Evolutionary conservation across 2,329 filamentous ascomycete species (phyloP).

Genomic region (Aureobasidium mangrovei): DNA sequence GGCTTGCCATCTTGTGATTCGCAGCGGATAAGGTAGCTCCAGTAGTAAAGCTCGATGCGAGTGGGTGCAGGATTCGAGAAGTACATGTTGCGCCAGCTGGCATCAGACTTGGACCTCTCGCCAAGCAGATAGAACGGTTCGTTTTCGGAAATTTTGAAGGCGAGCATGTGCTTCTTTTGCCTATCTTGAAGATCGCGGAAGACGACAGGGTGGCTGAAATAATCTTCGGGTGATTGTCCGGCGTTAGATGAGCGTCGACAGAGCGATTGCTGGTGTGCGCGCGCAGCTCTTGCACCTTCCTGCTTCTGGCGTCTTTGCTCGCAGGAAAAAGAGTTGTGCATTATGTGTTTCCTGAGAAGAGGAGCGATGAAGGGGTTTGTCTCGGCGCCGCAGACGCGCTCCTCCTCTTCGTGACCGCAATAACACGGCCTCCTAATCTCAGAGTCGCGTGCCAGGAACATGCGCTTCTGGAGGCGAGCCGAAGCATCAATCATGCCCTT

Average conservation of each 20-base stretch:
- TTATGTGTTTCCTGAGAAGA: constrained; percentile 2
- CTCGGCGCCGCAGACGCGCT: not conserved
- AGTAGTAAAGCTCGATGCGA: constrained; percentile 9
- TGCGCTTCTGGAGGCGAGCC: constrained; percentile 8
- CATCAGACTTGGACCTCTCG: not conserved
- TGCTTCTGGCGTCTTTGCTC: constrained; percentile 8
- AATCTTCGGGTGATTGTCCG: not conserved
- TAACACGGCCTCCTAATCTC: not conserved
- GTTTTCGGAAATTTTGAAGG: constrained; percentile 10
- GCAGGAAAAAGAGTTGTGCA: constrained; percentile 12
- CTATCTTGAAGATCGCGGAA: constrained; percentile 9
- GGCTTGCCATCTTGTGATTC: constrained; percentile 11
- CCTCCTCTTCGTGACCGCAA: constrained; percentile 7
- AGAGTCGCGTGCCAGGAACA: constrained; percentile 11
- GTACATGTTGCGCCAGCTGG: constrained; percentile 10
- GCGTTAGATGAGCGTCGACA: not conserved
- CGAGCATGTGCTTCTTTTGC: constrained; percentile 10
- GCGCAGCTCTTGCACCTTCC: not conserved
- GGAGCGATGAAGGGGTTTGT: constrained; percentile 10
- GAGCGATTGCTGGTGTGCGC: not conserved
- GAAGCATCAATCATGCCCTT: constrained; percentile 13
- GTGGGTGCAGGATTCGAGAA: constrained; percentile 9
- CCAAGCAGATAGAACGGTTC: constrained; percentile 9
- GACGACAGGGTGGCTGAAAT: constrained; percentile 2
- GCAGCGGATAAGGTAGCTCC: constrained; percentile 10